Evolutionary conservation across 2,329 filamentous ascomycete genomes (phyloP).

Genomic region (Periglandula ipomoeae): DNA sequence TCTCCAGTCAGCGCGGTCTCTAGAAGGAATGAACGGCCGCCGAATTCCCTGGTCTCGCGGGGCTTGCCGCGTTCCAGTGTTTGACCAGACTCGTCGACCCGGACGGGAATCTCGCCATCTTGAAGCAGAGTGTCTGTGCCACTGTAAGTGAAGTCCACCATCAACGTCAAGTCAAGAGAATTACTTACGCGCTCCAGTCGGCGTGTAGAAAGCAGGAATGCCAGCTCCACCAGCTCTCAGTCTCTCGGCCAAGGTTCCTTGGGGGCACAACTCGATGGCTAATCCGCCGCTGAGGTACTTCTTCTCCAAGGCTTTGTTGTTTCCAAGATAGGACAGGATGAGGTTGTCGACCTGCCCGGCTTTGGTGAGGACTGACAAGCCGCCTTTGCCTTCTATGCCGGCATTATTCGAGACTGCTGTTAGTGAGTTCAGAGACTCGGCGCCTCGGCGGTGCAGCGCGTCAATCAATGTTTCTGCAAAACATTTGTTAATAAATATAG

Average conservation of each 20-base stretch:
- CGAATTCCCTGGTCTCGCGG: constrained; percentile 64
- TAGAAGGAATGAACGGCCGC: constrained; percentile 65
- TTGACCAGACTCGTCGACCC: constrained; percentile 48
- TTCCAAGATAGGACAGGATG: constrained; percentile 66
- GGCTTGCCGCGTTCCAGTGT: constrained; percentile 55
- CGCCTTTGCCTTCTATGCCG: constrained; percentile 57
- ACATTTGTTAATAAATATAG: constrained; percentile 4
- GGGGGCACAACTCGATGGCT: constrained; percentile 66
- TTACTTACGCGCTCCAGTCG: constrained; percentile 56
- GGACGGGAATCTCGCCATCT: constrained; percentile 57
- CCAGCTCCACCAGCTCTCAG: constrained; percentile 65
- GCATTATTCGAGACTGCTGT: constrained; percentile 79
- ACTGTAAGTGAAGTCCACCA: neutral
- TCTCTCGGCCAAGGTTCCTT: constrained; percentile 65
- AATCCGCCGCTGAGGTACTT: constrained; percentile 68
- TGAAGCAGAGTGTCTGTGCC: constrained; percentile 52
- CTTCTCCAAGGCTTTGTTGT: constrained; percentile 67
- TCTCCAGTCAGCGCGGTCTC: constrained; percentile 69
- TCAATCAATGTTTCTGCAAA: constrained; percentile 60
- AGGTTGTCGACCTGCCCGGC: constrained; percentile 63
- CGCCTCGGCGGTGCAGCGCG: constrained; percentile 51
- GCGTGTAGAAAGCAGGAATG: constrained; percentile 74
- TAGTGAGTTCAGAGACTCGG: constrained; percentile 53
- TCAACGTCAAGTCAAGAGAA: neutral
- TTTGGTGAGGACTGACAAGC: constrained; percentile 58